Conservation (phyloP, 176 grass and related monocot genomes). For the Lolium perenne region DNA sequence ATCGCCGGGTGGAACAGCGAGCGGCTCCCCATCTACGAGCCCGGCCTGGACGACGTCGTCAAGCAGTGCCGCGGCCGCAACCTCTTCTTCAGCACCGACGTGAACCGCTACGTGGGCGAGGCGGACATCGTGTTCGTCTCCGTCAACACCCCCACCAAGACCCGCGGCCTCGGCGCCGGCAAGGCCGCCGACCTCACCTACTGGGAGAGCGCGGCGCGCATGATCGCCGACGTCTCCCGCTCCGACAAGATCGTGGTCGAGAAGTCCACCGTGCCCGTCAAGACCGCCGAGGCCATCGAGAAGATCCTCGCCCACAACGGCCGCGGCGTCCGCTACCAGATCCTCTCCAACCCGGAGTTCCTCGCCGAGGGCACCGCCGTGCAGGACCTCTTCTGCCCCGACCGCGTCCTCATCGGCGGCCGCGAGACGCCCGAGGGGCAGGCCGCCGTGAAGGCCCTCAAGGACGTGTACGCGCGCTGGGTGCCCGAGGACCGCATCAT, state of each 20-base stretch:
- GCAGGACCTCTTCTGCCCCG: conserved; percentile 31
- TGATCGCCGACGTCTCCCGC: conserved; percentile 49
- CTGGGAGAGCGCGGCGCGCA: conserved; percentile 48
- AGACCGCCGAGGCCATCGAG: conserved; percentile 52
- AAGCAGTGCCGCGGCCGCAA: conserved; percentile 46
- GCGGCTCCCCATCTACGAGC: conserved; percentile 47
- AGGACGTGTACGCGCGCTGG: conserved; percentile 50
- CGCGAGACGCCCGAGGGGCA: conserved; percentile 46
- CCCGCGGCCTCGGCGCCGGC: conserved; percentile 44
- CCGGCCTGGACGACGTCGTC: conserved; percentile 48
- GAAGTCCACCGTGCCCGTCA: conserved; percentile 53
- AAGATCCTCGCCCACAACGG: conserved; percentile 51
- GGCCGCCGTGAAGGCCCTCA: conserved; percentile 17
- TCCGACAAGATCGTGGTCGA: conserved; percentile 58
- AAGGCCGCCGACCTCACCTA: conserved; percentile 51
- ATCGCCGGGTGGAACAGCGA: conserved; percentile 53
- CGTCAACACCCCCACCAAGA: conserved; percentile 56
- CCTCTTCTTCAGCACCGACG: conserved; percentile 59
- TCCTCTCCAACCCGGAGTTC: conserved; percentile 54
- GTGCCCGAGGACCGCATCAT: conserved; percentile 41
- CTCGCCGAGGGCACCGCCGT: conserved; percentile 46
- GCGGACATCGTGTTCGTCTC: conserved; percentile 56
- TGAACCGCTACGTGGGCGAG: conserved; percentile 42
- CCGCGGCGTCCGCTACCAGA: conserved; percentile 42
- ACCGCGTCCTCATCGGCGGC: conserved; percentile 52